phyloP scores from a whole-genome alignment of 208 protist genomes.

The Herpetomonas tarakana region DNA sequence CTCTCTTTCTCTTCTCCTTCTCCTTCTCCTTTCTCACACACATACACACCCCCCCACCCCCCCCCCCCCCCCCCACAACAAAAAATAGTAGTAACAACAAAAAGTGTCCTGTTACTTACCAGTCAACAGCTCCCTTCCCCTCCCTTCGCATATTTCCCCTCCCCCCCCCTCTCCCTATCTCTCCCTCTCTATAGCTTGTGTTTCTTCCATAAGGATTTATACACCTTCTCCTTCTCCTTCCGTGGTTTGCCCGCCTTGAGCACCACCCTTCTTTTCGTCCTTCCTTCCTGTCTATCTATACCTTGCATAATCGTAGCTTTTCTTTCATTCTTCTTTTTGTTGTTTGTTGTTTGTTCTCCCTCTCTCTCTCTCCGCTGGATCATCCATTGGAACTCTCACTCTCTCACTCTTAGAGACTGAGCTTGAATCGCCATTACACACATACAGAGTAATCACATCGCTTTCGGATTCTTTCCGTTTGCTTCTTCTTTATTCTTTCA shows the following conservation, averaged over 20 bases:
- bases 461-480: no score
- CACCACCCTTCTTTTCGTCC: conserved; percentile 14
- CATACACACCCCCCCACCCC: conserved; percentile 1
- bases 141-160: conserved; percentile 12
- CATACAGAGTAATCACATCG: no score
- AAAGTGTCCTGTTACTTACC: no score
- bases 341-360: conserved; percentile 2
- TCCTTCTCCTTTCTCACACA: background rate
- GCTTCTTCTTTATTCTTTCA: no score
- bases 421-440: no score
- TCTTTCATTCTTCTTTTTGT: conserved; percentile 2
- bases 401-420: no score
- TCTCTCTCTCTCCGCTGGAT: conserved; percentile 6
- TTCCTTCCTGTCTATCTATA: no score
- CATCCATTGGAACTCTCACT: no score
- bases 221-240: conserved; percentile 12
- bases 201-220: background rate
- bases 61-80: no score
- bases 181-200: background rate
- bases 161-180: background rate
- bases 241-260: conserved; percentile 1
- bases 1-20: background rate
- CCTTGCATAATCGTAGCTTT: no score
- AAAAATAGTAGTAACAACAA: no score
- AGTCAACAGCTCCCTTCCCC: no score